Evolutionary conservation across 23 red algal species (phyloP), one percentile per base, ranked within the genome.

Genomic region (Gracilaria gracilis): DNA sequence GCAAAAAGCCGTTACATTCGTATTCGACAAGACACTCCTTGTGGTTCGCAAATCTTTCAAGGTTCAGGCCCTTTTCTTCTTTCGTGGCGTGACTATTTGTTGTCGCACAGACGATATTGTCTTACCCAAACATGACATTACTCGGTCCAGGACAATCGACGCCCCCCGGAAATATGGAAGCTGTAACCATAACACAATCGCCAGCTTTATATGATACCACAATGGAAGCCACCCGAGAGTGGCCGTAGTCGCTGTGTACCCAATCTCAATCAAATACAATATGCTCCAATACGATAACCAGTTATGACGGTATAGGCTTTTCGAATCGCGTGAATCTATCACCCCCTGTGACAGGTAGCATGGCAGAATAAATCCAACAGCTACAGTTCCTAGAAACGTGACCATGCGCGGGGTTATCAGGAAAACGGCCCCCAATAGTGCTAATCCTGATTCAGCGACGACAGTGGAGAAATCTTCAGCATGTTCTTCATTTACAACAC

Each of bases 191-290:
- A 94, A 24, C 34, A 94, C 54, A 48, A 82, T 46, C 0, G 32
- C 81, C 80, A 94, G 67, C 72, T 87, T 85, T 11, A 64, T 70
- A 59, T 94, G 91, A 80, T 94, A 94, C 91, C 91, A 94, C 73
- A 94, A 85, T 51, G 91, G 91, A 51, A 94, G 61, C 91, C 91
- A 94, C 27, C 58, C 81, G 39, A 87, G 38, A 28, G 34, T 16
- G 4, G 70, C 29, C 21, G 55, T 32, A 8, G 48, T 65, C 11
- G 61, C 53, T 11, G 83, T 61, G 28, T 75, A 80, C 32, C 34
- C 58, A 14, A 49, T 82, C 20, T 94, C 91, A 34, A 94, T 51
- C 31, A 80, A 38, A 42, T 82, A 74, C 19, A 85, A 71, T 20
- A 80, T 54, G 14, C 58, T 79, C 91, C 91, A 94, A 33, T 94